Conservation (phyloP, 148 eudicot species). For the Talinum fruticosum region DNA sequence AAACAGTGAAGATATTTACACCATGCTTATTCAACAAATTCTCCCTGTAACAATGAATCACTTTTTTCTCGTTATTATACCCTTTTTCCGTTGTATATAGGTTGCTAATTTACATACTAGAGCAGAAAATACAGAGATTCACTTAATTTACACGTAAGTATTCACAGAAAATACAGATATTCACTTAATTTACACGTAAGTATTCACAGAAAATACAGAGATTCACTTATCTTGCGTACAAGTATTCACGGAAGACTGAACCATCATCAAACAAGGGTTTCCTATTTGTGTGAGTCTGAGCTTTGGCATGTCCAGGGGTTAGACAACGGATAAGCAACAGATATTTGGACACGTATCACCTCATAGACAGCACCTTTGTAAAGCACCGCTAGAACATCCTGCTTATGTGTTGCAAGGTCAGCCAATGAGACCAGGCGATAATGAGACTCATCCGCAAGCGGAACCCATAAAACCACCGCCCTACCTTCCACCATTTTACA, state of each 20-base stretch:
- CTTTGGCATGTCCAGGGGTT: conserved; percentile 48
- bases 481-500: conserved; percentile 90
- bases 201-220: background rate
- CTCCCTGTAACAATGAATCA: background rate
- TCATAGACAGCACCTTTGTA: conserved; percentile 76
- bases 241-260: background rate
- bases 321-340: conserved; percentile 43
- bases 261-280: background rate
- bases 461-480: conserved; percentile 76
- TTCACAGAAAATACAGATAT: too few relatives aligned
- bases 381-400: conserved; percentile 64
- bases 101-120: background rate
- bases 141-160: too few relatives aligned
- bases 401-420: conserved; percentile 51
- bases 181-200: too few relatives aligned
- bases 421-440: conserved; percentile 50
- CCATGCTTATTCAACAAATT: background rate
- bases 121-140: too few relatives aligned
- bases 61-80: background rate
- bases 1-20: background rate
- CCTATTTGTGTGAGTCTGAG: background rate
- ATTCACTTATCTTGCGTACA: background rate
- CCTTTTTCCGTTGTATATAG: background rate
- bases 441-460: conserved; percentile 71
- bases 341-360: conserved; percentile 70